Evolutionary conservation across 2,329 filamentous ascomycete genomes (phyloP), one percentile per base, ranked within the genome.

Genomic region (Myotisia sp.): DNA sequence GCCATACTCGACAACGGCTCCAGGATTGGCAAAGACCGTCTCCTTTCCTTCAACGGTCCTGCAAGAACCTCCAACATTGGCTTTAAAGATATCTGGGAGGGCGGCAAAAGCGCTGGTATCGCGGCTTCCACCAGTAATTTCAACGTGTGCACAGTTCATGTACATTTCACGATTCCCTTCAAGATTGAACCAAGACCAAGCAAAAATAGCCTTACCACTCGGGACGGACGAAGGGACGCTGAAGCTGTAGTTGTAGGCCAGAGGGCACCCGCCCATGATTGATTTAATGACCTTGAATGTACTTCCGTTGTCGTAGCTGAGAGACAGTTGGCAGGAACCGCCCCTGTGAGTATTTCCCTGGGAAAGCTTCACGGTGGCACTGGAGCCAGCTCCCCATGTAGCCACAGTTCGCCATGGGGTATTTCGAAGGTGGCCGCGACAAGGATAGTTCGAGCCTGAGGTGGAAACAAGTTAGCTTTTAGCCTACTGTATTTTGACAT

Each of bases 151-250:
- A 50, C 82, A 90, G 59, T 84, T 83, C 77, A 84, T 83, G 68
- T 90, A 90, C 81, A 37, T 37, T 28, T 37, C 34, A 19, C 34
- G 26, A 14, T 37, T 37, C 9, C 34, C 34, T 3, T 26, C 81
- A 27, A 79, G 63, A 64, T 84, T 84, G 60, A 80, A 77, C 77
- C 77, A 82, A 18, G 73, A 75, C 82, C 82, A 87, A 22, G 74
- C 73, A 34, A 86, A 70, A 29, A 86, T 54, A 38, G 73, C 77
- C 20, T 75, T 47, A 3, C 69, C 55, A 56, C 63, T 40, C n/a
- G 74, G 72, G 1, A 73, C 71, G 43, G 78, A 73, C 2, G 59
- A 54, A 6, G 80, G 80, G 22, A 86, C 58, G 19, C 63, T 70
- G 55, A 86, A 86, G 45, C 68, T 57, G 55, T 76, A 81, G 37